Evolutionary conservation across 345 rosid genomes (phyloP).

Genomic region (Mercurialis annua): DNA sequence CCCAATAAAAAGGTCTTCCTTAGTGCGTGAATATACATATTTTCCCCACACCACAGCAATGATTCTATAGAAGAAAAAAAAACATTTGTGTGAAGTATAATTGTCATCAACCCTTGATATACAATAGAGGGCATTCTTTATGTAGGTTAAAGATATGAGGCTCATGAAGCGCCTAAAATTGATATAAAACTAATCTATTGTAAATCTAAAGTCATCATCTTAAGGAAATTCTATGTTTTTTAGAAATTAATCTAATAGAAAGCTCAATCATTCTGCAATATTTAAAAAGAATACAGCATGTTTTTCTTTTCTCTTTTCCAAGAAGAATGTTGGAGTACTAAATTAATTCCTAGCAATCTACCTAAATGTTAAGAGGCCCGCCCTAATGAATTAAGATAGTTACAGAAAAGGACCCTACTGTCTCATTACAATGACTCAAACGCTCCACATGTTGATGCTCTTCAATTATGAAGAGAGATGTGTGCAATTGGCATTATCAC

Average conservation of each 20-base stretch:
- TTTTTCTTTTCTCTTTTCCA: no score
- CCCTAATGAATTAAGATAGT: not conserved
- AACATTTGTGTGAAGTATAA: not conserved
- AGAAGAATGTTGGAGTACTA: no score
- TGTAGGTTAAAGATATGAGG: not conserved
- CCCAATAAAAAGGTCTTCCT: not conserved
- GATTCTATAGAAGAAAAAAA: not conserved
- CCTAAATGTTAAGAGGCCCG: no score
- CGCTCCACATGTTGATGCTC: no score
- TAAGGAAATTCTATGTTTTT: not conserved
- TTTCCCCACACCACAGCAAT: not conserved
- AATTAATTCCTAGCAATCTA: no score
- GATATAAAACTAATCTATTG: not conserved
- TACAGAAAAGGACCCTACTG: not conserved
- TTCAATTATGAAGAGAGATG: no score
- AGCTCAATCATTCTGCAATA: constrained; percentile 1
- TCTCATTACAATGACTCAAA: not conserved
- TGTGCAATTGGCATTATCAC: no score
- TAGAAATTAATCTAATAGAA: not conserved
- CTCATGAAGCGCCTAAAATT: not conserved
- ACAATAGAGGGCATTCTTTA: no score
- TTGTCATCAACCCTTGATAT: not conserved
- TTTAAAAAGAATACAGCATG: not conserved
- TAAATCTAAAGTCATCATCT: constrained; percentile 3
- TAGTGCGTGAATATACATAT: no score